Base-by-base conservation (phyloP, 1,284 basidiomycete genomes). In the Takashimella tepidaria region DNA sequence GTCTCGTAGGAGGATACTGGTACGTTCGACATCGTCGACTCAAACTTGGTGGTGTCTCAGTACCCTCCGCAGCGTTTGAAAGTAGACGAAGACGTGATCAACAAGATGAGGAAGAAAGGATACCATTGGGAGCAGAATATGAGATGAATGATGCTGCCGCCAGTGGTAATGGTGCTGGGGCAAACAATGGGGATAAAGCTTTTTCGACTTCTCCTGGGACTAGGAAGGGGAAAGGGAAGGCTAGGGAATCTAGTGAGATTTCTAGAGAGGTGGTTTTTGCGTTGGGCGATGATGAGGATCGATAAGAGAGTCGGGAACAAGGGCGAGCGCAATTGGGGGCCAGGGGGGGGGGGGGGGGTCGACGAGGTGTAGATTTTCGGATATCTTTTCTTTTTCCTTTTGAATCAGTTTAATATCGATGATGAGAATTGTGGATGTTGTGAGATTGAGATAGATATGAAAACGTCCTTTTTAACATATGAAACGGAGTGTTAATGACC, bases 1-100 rank as follows among this genome's bases (percentile, higher is more conserved):
- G 85, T 10, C 80, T 79, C n/a, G 80, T 92, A 42, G 89, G 84
- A 0, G 41, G 60, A 12, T 72, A 68, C 59, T 65, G 69, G 46
- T 72, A 60, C 55, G 61, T 72, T 43, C 63, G 68, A 3, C 54
- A 61, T 6, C 56, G 61, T 21, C 55, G 56, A 22, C 77, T 76
- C 50, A 55, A 61, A 42, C 56, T 57, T 37, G 25, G 41, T 41
- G 25, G 19, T 26, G 25, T 45, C 21, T n/a, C n/a, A n/a, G 40
- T 27, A 49, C 43, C 4, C 42, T 60, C 5, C 67, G 61, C 57
- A 62, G 67, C 54, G 66, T 58, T 56, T 60, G 64, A 37, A 53
- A 62, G 6, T 47, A 8, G 31, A 16, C 31, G 31, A n/a, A 56
- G 56, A 12, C 49, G 55, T n/a, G 53, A 55, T 5, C 56, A 59